Percentiles rank a stretch among this genome's conserved stretches.
Evolutionary conservation across 2,329 filamentous ascomycete genomes (phyloP).

Genomic region (Cryphonectria japonica): DNA sequence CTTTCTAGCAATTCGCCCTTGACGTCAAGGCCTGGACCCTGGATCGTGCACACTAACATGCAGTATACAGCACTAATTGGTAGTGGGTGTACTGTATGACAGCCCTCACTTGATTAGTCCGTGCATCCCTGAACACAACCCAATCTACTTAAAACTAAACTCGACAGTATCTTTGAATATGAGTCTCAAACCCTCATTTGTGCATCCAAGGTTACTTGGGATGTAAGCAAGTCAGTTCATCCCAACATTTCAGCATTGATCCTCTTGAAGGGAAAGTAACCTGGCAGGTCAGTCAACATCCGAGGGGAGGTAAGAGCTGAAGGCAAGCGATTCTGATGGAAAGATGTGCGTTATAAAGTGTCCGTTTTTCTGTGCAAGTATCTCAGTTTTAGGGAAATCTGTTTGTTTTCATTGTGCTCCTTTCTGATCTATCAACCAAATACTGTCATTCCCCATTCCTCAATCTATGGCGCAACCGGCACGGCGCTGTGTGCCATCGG

Average conservation of each 20-base stretch:
- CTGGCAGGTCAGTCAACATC: neutral
- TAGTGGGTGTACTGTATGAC: neutral
- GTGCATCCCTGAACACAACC: neutral
- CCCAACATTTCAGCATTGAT: neutral
- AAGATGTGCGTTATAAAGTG: neutral
- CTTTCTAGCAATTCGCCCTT: neutral
- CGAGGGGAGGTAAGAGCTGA: neutral
- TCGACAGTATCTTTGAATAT: neutral
- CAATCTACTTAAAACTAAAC: neutral
- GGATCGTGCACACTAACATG: neutral
- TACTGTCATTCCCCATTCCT: neutral
- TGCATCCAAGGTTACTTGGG: neutral
- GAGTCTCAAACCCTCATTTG: neutral
- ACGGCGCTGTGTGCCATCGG: neutral
- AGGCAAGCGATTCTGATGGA: neutral
- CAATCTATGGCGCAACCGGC: neutral
- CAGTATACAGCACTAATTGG: neutral
- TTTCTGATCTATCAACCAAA: neutral
- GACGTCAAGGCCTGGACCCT: neutral
- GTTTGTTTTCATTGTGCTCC: neutral
- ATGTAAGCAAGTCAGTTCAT: neutral
- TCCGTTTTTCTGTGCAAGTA: neutral
- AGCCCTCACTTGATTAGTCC: neutral
- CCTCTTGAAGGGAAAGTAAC: neutral
- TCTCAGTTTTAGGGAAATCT: neutral